Evolutionary conservation across 768 basidiomycete genomes (phyloP).

Genomic region (Infundibulicybe gibba): DNA sequence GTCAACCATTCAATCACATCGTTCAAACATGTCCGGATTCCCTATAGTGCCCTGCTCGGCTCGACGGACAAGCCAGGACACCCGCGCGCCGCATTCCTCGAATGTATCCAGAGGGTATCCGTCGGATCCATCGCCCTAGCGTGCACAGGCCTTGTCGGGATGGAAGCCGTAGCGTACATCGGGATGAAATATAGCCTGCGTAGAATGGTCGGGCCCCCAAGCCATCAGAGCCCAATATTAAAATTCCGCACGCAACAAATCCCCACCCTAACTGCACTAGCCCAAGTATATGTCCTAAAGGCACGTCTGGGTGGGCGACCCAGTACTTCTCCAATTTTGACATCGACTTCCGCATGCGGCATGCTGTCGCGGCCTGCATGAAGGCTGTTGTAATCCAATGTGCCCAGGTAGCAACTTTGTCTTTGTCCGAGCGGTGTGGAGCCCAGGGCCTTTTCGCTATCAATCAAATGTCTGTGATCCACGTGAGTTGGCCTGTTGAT

Average conservation of each 20-base stretch:
- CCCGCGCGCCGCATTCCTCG: too few relatives aligned
- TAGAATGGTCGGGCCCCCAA: slow-evolving; percentile 3
- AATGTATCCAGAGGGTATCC: too few relatives aligned
- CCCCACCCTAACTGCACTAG: slow-evolving; percentile 30
- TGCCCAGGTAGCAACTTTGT: slow-evolving; percentile 9
- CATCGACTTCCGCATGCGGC: slow-evolving; percentile 9
- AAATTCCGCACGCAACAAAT: slow-evolving; percentile 37
- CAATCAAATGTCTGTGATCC: slow-evolving; percentile 28
- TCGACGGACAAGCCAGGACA: too few relatives aligned
- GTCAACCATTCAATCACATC: too few relatives aligned
- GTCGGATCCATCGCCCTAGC: too few relatives aligned
- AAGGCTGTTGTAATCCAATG: slow-evolving; percentile 14
- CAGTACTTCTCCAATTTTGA: slow-evolving; percentile 20
- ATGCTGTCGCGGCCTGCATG: slow-evolving; percentile 16
- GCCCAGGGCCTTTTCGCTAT: slow-evolving; percentile 37
- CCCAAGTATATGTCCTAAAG: slow-evolving; percentile 30
- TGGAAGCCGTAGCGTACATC: slow-evolving; percentile 5
- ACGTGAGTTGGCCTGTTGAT: slow-evolving; percentile 15
- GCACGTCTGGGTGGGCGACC: slow-evolving; percentile 20
- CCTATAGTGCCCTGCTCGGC: too few relatives aligned
- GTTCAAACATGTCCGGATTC: too few relatives aligned
- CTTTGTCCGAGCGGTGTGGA: slow-evolving; percentile 34
- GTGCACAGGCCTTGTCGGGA: slow-evolving; percentile 28
- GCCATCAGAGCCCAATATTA: slow-evolving; percentile 26
- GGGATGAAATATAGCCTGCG: not conserved